Evolutionary conservation across 345 rosid genomes (phyloP), one percentile per base, ranked within the genome.

Genomic region (Hibiscus mutabilis): DNA sequence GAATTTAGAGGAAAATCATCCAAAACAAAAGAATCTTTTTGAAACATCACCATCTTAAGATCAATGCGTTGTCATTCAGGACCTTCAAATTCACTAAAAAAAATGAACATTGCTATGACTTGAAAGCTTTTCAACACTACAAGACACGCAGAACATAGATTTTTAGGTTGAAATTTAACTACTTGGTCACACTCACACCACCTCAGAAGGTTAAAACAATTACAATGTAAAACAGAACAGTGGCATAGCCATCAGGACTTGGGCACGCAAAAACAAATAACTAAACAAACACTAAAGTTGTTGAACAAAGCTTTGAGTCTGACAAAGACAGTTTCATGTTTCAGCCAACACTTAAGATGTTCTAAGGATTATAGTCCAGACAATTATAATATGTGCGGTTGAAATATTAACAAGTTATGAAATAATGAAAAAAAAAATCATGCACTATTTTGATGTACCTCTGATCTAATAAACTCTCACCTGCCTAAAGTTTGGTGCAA

Each of bases 401-500:
- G 47, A 9, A 51, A 73, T 52, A 60, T 15, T 31, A 62, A 72
- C n/a, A 56, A 25, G 19, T 22, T 29, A 64, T 19, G 37, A 73
- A 24, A 58, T 58, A 58, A 57, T 12, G 31, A 25, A 58, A 24
- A 15, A 9, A 13, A 19, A 40, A 53, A 5, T 13, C 13, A 55
- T 55, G 66, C 57, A 44, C 2, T 29, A 16, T 60, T 71, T 25
- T 8, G 24, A 70, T 6, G 52, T 40, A 70, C 33, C 2, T 40
- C 35, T 16, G 35, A 71, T 60, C 46, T 9, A 42, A 18, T 46
- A 52, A 59, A 29, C 57, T 46, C 76, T 78, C 77, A 90, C 99
- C 97, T 90, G 96, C 83, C 91, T 95, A 84, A 95, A 90, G 68
- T 92, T 92, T 73, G 96, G 99, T 42, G 97, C 97, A n/a, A 95